Base-by-base conservation (phyloP, 805 yeast species). In the Wickerhamiella allomyrinae region DNA sequence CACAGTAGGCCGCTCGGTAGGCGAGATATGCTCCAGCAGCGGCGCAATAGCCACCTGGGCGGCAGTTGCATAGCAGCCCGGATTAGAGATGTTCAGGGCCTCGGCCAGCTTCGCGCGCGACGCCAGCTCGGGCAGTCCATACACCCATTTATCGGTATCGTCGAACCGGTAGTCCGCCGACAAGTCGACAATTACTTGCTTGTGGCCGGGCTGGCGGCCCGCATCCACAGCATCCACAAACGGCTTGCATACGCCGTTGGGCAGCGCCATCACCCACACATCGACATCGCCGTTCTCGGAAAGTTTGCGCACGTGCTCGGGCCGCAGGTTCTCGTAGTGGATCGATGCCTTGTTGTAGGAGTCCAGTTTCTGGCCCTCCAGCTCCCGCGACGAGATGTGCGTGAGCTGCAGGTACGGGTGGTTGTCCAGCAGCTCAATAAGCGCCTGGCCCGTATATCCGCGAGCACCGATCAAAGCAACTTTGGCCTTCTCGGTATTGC, bases 31-130 rank as follows among this genome's bases (percentile, higher is more conserved):
- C 20, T 55, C 57, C n/a, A 71, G 63, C 53, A 91, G 67, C 27
- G 98, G 99, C 38, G 89, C 77, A 58, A 91, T 78, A 11, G 94
- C 87, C 20, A 86, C 64, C 68, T 91, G 97, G 11, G 96, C 91
- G 45, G 93, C 96, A 37, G 99, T 91, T n/a, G 98, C 96, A 60
- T 87, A 91, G 69, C 99, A 91, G 38, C 98, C 99, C 2, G 99
- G 99, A 65, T 91, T 91, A 5, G 96, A 79, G 47, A 91, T 82
- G 59, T 81, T 83, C 55, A 72, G 69, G 15, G 97, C 89, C 11
- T 66, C 57, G 29, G 81, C 73, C 53, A 91, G 81, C 9, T 57
- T 57, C 8, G 65, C 57, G 59, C 98, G 76, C 51, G 76, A 71
- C 43, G 74, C 76, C 55, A 91, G 71, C 65, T 91, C 99, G 7